Conservation (phyloP, 306 rosid species). For the Glycine soja region DNA sequence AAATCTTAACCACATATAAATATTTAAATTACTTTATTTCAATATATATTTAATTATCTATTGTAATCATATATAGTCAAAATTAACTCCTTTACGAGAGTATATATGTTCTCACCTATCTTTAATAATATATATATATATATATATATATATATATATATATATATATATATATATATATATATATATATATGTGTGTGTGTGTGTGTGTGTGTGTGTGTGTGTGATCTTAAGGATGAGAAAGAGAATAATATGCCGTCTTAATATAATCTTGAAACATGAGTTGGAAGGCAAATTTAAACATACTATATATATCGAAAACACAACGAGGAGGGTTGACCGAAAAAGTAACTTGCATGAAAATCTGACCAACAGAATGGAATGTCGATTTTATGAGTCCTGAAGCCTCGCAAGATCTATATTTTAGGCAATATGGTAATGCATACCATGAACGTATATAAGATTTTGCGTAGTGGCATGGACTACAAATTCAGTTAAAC, state of each 20-base stretch:
- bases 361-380: slow-evolving; percentile 40
- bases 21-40: slow-evolving; percentile 5
- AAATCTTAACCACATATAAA: neutral
- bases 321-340: slow-evolving; percentile 51
- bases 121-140: neutral
- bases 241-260: slow-evolving; percentile 42
- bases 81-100: neutral
- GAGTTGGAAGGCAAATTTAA: slow-evolving; percentile 45
- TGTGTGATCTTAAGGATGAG: slow-evolving; percentile 36
- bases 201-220: too few species aligned
- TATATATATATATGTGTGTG: too few species aligned
- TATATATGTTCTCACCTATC: neutral
- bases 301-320: neutral
- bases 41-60: neutral
- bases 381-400: slow-evolving; percentile 48
- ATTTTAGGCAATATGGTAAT: slow-evolving; percentile 38
- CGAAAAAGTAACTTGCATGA: slow-evolving; percentile 41
- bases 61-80: neutral
- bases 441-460: slow-evolving; percentile 50
- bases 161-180: too few species aligned
- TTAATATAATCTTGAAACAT: slow-evolving; percentile 49
- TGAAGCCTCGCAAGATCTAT: slow-evolving; percentile 40
- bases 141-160: too few species aligned
- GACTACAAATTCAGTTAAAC: slow-evolving; percentile 38
- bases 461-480: slow-evolving; percentile 30